Percentiles rank a stretch among this genome's conserved stretches.
phyloP scores from a whole-genome alignment of 2,329 filamentous ascomycete genomes.

The Beauveria sp. region DNA sequence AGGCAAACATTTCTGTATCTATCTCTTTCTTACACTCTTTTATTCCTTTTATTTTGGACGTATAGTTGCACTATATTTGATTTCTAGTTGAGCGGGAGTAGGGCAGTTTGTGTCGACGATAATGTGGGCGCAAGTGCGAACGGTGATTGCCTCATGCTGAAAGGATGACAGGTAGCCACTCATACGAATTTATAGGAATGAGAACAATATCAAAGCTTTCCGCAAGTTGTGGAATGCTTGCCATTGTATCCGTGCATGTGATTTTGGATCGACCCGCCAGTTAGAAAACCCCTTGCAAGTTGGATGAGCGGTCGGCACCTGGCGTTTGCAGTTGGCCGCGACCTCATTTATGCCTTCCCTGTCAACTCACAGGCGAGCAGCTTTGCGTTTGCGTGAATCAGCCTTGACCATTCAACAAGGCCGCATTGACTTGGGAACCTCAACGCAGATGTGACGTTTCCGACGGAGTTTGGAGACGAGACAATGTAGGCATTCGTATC shows the following conservation, averaged over 20 bases:
- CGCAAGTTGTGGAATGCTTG: not conserved
- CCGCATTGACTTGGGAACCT: not conserved
- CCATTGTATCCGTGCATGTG: not conserved
- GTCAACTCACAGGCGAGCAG: not conserved
- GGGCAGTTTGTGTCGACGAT: constrained; percentile 1
- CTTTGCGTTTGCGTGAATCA: not conserved
- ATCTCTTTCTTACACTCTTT: constrained; percentile 11
- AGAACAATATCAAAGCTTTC: not conserved
- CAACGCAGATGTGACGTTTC: not conserved
- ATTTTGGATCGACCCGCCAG: too few species aligned
- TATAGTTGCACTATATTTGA: constrained; percentile 2
- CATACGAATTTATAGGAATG: constrained; percentile 9
- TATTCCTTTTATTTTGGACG: not conserved
- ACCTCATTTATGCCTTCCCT: not conserved
- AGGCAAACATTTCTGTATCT: constrained; percentile 9
- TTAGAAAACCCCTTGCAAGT: too few species aligned
- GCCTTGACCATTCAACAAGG: not conserved
- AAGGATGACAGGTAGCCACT: not conserved
- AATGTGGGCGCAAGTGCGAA: not conserved
- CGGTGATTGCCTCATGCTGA: constrained; percentile 5
- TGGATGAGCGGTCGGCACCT: too few species aligned
- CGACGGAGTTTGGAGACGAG: too few species aligned
- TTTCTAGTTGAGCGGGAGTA: constrained; percentile 10
- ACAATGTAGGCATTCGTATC: not conserved
- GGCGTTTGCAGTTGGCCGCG: not conserved